Conservation (phyloP, 2,329 filamentous ascomycete genomes). For the Pyricularia sp. region DNA sequence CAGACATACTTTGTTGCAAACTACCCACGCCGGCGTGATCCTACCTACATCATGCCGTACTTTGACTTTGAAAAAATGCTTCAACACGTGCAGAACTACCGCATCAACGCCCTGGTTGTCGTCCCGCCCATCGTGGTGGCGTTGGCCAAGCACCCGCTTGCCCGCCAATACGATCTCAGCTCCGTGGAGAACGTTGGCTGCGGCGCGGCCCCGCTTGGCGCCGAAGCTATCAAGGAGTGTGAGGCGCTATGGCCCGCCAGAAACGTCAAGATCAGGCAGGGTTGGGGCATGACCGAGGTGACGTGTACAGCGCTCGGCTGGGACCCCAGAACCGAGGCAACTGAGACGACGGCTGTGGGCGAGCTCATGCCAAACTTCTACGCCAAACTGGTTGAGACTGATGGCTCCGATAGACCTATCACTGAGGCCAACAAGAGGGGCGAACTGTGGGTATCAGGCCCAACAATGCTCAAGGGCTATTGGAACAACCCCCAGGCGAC, state of each 20-base stretch:
- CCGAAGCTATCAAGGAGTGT: slow-evolving; percentile 48
- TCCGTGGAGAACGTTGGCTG: slow-evolving; percentile 49
- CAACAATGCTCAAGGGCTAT: slow-evolving; percentile 68
- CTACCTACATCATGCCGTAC: slow-evolving; percentile 68
- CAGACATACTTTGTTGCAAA: slow-evolving; percentile 63
- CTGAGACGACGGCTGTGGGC: slow-evolving; percentile 44
- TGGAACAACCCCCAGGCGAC: slow-evolving; percentile 65
- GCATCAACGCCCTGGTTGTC: slow-evolving; percentile 55
- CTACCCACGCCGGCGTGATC: slow-evolving; percentile 44
- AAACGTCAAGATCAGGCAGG: slow-evolving; percentile 43
- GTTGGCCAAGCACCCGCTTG: slow-evolving; percentile 61
- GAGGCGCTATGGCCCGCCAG: slow-evolving; percentile 39
- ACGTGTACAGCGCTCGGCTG: slow-evolving; percentile 64
- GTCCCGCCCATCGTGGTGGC: slow-evolving; percentile 70
- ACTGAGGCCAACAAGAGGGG: slow-evolving; percentile 44
- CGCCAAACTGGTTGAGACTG: slow-evolving; percentile 54
- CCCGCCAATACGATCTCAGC: slow-evolving; percentile 58
- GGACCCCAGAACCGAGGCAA: slow-evolving; percentile 38
- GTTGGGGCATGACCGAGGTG: slow-evolving; percentile 82
- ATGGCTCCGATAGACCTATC: slow-evolving; percentile 38
- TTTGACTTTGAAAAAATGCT: slow-evolving; percentile 72
- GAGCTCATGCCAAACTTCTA: slow-evolving; percentile 61
- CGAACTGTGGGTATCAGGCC: slow-evolving; percentile 65
- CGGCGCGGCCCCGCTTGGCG: slow-evolving; percentile 61
- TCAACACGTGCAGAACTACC: slow-evolving; percentile 54